A percentile compares a stretch with the other conserved stretches of the same genome.
phyloP scores from a whole-genome alignment of 2,329 filamentous ascomycete genomes.

The Clarireedia hainanense region DNA sequence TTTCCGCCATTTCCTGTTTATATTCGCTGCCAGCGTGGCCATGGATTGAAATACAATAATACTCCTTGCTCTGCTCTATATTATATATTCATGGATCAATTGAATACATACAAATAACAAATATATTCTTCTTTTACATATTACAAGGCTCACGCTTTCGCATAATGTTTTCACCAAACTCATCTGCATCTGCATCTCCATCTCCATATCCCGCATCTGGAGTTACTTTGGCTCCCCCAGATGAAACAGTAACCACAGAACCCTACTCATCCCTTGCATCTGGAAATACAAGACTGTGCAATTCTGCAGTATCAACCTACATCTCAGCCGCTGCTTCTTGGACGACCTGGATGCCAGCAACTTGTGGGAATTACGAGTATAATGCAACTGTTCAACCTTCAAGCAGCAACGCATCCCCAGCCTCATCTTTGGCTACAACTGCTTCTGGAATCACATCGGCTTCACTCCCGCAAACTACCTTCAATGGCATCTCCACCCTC shows the following conservation, averaged over 20 bases:
- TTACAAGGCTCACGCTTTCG: neutral
- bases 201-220: neutral
- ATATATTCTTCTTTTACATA: neutral
- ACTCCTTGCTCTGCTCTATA: neutral
- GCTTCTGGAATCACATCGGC: neutral
- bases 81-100: neutral
- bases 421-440: neutral
- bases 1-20: too few species aligned
- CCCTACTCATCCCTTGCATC: neutral
- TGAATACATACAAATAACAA: too few species aligned
- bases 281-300: slow-evolving; percentile 5
- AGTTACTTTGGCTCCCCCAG: neutral
- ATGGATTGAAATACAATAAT: neutral
- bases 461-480: neutral
- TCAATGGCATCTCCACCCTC: slow-evolving; percentile 1
- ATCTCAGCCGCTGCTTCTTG: neutral
- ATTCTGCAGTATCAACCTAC: slow-evolving; percentile 1
- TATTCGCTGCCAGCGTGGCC: too few species aligned
- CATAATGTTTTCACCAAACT: neutral
- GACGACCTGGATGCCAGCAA: slow-evolving; percentile 5
- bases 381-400: neutral
- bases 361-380: neutral
- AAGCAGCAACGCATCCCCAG: neutral
- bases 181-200: neutral
- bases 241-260: neutral